Base-by-base conservation (phyloP, 371 early-diverging fungal genomes). In the Syncephalastrum sp. region DNA sequence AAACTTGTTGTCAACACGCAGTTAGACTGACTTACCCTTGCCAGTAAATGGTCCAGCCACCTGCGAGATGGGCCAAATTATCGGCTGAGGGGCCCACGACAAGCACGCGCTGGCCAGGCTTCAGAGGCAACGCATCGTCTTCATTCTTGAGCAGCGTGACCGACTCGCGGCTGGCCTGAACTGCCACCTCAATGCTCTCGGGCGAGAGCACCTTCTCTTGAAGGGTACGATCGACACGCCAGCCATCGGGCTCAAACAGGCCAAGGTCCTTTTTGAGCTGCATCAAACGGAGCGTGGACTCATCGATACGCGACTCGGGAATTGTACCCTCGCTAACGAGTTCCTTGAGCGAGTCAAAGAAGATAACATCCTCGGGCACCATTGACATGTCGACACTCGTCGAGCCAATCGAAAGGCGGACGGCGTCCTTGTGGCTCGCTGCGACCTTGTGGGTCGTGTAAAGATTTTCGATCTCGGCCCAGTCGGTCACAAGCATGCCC, bases 371-470 rank as follows among this genome's bases (percentile, higher is more conserved):
- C 1, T 74, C 66, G 8, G 86, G 81, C 1, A 82, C 82, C 88
- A 88, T 88, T 47, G 81, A 75, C 83, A 88, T 86, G 54, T 88
- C 87, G 4, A 84, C 65, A 10, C 82, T 74, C 0, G 87, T 85
- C 25, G 71, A 66, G 24, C 69, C 60, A 25, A 88, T 70, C 0
- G 81, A 62, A 53, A 78, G 75, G 5, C 56, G 41, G 0, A 76
- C 72, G 1, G 84, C 80, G 29, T 82, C 84, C 12, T 75, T 71
- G 21, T 69, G 65, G 1, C 72, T 68, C 3, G 69, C 59, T 3
- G 80, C 84, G 1, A 77, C 74, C n/a, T 61, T 52, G 56, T 86
- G 84, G 23, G 72, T 74, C 1, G 69, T 72, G 10, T 73, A 77
- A 44, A 85, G 74, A n/a, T 77, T 79, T 53, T 79, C 76, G 27